Evolutionary conservation across 177 flowering plant genomes (phyloP).

Genomic region (Vitis hybrid): DNA sequence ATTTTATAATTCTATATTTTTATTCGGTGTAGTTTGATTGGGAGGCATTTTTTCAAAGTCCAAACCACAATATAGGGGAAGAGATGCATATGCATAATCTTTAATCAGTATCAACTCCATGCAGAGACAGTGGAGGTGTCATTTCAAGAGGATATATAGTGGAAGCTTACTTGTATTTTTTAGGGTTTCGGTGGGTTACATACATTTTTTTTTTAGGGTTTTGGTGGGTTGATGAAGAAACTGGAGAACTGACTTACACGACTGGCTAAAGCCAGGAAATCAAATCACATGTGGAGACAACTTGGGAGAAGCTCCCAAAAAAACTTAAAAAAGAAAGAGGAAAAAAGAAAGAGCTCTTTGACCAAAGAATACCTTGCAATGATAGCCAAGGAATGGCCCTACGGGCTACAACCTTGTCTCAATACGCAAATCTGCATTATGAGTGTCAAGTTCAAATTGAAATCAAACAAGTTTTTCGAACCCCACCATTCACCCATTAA

Average conservation of each 20-base stretch:
- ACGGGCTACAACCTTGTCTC: conserved; percentile 5
- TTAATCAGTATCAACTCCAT: conserved; percentile 3
- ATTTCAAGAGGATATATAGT: conserved; percentile 9
- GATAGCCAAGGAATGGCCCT: conserved; percentile 4
- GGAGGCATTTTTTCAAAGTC: conserved; percentile 46
- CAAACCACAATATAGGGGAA: conserved; percentile 31
- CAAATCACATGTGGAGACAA: conserved; percentile 25
- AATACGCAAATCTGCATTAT: background rate
- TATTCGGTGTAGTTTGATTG: conserved; percentile 35
- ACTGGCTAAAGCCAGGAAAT: background rate
- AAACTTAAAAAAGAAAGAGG: background rate
- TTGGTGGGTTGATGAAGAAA: background rate
- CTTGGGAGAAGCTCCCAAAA: conserved; percentile 16
- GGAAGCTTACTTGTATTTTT: background rate
- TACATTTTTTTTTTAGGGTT: background rate
- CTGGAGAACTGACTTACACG: background rate
- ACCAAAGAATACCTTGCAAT: background rate
- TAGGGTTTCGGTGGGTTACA: background rate
- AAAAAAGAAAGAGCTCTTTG: conserved; percentile 2
- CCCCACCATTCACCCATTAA: no score
- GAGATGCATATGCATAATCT: conserved; percentile 1
- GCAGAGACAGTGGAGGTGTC: conserved; percentile 19
- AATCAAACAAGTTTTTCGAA: no score
- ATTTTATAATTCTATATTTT: background rate
- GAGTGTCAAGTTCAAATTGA: background rate